phyloP scores from a whole-genome alignment of 176 grass and related monocot genomes.

The Zea mays region DNA sequence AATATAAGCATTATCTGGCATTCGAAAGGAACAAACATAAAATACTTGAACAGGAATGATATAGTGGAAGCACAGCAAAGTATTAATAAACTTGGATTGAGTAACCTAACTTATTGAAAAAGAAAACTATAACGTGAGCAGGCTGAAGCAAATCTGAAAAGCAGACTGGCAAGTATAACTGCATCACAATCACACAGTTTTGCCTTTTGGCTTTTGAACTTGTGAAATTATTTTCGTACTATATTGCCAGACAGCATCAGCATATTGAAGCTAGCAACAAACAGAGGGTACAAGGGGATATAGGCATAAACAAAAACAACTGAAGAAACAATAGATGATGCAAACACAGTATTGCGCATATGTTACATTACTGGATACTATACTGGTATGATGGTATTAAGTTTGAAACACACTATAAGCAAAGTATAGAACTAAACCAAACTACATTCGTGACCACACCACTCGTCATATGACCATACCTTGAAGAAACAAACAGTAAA shows the following conservation, averaged over 20 bases:
- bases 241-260: background rate
- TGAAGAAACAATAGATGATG: background rate
- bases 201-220: background rate
- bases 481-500: background rate
- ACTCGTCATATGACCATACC: no score
- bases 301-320: background rate
- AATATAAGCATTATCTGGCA: no score
- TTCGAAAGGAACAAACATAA: no score
- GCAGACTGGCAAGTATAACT: background rate
- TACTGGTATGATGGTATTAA: background rate
- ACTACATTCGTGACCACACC: background rate
- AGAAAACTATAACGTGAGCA: no score
- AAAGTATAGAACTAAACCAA: background rate
- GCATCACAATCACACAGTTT: background rate
- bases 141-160: slow-evolving; percentile 7
- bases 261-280: slow-evolving; percentile 14
- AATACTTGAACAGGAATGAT: no score
- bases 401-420: background rate
- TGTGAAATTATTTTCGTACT: background rate
- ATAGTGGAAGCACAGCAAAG: no score
- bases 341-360: background rate
- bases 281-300: background rate
- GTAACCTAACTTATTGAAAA: no score
- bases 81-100: no score
- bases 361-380: background rate